Base-by-base conservation (phyloP, 179 eudicot genomes). In the Amaranthus tricolor region DNA sequence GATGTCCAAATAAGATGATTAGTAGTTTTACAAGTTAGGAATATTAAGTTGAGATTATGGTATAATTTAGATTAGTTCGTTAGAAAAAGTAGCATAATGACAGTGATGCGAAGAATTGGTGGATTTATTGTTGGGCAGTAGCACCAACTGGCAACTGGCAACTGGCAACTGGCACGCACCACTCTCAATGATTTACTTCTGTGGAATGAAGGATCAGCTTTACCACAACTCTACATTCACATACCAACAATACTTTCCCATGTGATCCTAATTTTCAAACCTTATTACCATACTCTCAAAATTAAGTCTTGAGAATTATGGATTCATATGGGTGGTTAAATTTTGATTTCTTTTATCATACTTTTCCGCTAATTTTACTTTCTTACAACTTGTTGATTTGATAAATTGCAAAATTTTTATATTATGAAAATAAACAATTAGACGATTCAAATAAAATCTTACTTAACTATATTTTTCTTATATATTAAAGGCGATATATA, bases 171-270 rank as follows among this genome's bases (percentile, higher is more conserved):
- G 40, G 40, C 48, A 62, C n/a, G 47, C 5, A 67, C 51, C 24
- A 31, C 65, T 70, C 65, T 54, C 75, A 71, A 20, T 77, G 76
- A 77, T 77, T 62, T 64, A 43, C 48, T 64, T 21, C 9, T 70
- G 70, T 62, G 70, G 49, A 57, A 77, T 57, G 44, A 73, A 59
- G 68, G 76, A 73, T 81, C 76, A 81, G 78, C 81, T 81, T 81
- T 77, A 74, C 66, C 74, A 64, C 84, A 74, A 81, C 47, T 68
- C 3, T 81, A 69, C 84, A 81, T 69, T 31, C 78, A 81, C 53
- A 74, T 68, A 77, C 50, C 63, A 77, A 69, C 78, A 70, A 81
- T 40, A 64, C n/a, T 74, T 77, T 74, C 47, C 81, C 84, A 81
- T 81, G 78, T 77, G 81, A 74, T 62, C 56, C 55, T 81, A 66